Conservation (phyloP, 805 yeast species). For the Pichia scutulata region DNA sequence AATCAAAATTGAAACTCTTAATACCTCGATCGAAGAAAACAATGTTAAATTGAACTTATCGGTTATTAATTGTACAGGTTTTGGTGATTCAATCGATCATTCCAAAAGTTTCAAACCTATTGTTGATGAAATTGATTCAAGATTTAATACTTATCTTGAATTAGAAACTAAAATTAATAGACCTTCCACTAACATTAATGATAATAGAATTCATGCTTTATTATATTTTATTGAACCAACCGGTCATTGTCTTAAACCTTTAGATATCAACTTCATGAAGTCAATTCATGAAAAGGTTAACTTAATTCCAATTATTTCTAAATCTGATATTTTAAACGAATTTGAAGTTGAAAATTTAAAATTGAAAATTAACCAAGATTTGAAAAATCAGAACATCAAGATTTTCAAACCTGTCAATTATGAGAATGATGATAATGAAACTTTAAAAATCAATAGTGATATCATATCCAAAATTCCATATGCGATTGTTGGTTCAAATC, state of each 20-base stretch:
- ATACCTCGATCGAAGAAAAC: conserved; percentile 81
- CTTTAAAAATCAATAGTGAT: conserved; percentile 54
- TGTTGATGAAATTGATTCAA: conserved; percentile 75
- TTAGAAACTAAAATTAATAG: conserved; percentile 80
- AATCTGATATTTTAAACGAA: conserved; percentile 86
- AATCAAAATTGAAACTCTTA: conserved; percentile 52
- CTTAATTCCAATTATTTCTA: conserved; percentile 89
- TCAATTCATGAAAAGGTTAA: conserved; percentile 86
- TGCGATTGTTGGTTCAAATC: conserved; percentile 89
- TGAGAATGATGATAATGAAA: conserved; percentile 76
- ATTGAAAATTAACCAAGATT: conserved; percentile 67
- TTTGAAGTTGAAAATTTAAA: conserved; percentile 77
- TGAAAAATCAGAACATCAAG: conserved; percentile 64
- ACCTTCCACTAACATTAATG: conserved; percentile 44
- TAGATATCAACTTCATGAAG: conserved; percentile 85
- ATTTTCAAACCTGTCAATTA: conserved; percentile 71
- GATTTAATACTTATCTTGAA: conserved; percentile 86
- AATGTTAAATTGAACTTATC: conserved; percentile 82
- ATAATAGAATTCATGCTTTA: conserved; percentile 87
- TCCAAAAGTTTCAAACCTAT: conserved; percentile 82
- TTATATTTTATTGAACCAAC: conserved; percentile 95
- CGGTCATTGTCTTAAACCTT: conserved; percentile 83
- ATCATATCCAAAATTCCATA: conserved; percentile 74
- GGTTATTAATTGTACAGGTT: conserved; percentile 87
- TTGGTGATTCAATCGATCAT: conserved; percentile 84